Evolutionary conservation across 1,284 basidiomycete species (phyloP), one percentile per base, ranked within the genome.

Genomic region (Salmacisia buchloeana): DNA sequence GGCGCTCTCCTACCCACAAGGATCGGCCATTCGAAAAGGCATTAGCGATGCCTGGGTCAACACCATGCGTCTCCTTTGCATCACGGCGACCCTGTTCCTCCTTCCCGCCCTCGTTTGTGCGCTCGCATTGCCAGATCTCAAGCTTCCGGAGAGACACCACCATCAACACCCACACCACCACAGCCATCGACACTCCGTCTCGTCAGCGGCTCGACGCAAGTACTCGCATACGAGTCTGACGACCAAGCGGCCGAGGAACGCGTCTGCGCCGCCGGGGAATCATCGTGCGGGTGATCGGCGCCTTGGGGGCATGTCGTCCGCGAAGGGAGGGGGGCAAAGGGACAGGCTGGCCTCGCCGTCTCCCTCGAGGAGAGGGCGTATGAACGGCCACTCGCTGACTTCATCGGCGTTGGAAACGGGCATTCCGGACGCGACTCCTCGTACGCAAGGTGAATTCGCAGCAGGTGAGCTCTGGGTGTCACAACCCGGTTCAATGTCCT

Each of bases 11-110:
- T 81, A 81, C 67, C 73, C 75, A 18, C 59, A 73, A 10, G 80
- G 75, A 1, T 65, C 69, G 0, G 63, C 62, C 1, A 72, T 75
- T 60, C 72, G 79, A 49, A 61, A 54, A 7, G 80, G 69, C 23
- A 78, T 81, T 63, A 70, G 78, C 80, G 54, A 76, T 34, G 69
- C 77, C 1, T 79, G 77, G 77, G 72, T 73, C 18, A 62, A 70
- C 18, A 71, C 75, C 43, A 79, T 79, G 77, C 67, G 69, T 3
- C 64, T 64, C 54, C 64, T 78, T 23, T 76, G 77, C 67, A 66
- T 76, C 23, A 64, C 67, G 2, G 76, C 77, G 1, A 64, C 74
- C 12, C 27, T 75, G 18, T 62, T 73, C 23, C 66, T 78, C 31
- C 56, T 79, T 12, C 77, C 77, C 1, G 75, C 75, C 6, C 60